phyloP scores from a whole-genome alignment of 768 basidiomycete genomes.

The Lentinula guzmanii region DNA sequence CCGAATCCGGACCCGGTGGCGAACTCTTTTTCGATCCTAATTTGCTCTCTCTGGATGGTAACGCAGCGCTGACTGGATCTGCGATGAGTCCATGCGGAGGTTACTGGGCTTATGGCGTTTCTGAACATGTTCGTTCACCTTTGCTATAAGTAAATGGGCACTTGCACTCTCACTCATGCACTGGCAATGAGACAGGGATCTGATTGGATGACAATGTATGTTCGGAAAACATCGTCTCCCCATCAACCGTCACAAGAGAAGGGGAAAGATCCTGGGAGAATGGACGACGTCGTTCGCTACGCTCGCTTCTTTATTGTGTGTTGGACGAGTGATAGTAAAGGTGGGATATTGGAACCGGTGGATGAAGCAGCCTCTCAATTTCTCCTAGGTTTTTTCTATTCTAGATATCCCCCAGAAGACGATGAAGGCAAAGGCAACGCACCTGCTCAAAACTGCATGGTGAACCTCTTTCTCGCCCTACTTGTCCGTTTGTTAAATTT shows the following conservation, averaged over 20 bases:
- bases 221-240: constrained; percentile 2
- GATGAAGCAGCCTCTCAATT: not conserved
- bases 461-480: not conserved
- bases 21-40: constrained; percentile 2
- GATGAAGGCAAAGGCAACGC: constrained; percentile 1
- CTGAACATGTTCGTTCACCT: constrained; percentile 1
- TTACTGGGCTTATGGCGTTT: constrained; percentile 4
- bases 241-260: constrained; percentile 3
- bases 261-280: constrained; percentile 1
- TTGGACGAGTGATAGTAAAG: constrained; percentile 3
- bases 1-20: constrained; percentile 2
- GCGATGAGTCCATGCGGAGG: constrained; percentile 1
- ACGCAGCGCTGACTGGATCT: not conserved
- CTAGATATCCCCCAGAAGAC: constrained; percentile 3
- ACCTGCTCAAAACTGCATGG: constrained; percentile 1
- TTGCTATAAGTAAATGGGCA: too few species aligned
- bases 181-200: not conserved
- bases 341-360: not conserved
- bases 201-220: constrained; percentile 2
- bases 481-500: not conserved
- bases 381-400: constrained; percentile 1
- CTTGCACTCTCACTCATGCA: not conserved
- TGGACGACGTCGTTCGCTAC: not conserved
- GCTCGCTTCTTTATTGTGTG: not conserved
- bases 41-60: constrained; percentile 1